Evolutionary conservation across 306 rosid species (phyloP).

Genomic region (Casuarina equisetifolia): DNA sequence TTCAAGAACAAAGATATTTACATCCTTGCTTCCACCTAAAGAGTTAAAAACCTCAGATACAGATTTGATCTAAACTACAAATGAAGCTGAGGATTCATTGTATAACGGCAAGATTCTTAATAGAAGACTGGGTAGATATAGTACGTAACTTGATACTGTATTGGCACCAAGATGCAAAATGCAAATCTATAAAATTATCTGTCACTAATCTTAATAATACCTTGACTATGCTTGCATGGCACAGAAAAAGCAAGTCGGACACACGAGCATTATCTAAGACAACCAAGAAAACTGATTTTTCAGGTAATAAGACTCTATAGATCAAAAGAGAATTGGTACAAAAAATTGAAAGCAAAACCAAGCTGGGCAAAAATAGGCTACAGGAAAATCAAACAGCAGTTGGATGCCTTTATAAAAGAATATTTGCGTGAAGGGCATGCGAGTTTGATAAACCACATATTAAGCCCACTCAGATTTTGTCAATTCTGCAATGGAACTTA

Average conservation of each 20-base stretch:
- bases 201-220: background rate
- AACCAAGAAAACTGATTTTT: background rate
- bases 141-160: background rate
- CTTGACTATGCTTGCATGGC: background rate
- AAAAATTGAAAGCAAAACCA: background rate
- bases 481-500: background rate
- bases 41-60: background rate
- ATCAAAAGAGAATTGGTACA: background rate
- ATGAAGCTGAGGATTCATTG: background rate
- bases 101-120: background rate
- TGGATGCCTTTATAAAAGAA: background rate
- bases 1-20: background rate
- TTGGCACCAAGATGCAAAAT: background rate
- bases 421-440: too few relatives aligned
- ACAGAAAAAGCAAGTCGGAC: background rate
- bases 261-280: background rate
- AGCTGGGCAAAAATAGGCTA: background rate
- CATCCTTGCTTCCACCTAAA: background rate
- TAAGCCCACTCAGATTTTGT: background rate
- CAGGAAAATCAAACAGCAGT: background rate
- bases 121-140: background rate
- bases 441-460: background rate
- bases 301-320: background rate
- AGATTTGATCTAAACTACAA: conserved; percentile 1
- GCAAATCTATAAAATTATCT: background rate